These are phyloP conservation scores for Gastroboletus turbinatus DNA, from an alignment of 1,284 basidiomycete genomes.

Conservation along the genomic window DNA sequence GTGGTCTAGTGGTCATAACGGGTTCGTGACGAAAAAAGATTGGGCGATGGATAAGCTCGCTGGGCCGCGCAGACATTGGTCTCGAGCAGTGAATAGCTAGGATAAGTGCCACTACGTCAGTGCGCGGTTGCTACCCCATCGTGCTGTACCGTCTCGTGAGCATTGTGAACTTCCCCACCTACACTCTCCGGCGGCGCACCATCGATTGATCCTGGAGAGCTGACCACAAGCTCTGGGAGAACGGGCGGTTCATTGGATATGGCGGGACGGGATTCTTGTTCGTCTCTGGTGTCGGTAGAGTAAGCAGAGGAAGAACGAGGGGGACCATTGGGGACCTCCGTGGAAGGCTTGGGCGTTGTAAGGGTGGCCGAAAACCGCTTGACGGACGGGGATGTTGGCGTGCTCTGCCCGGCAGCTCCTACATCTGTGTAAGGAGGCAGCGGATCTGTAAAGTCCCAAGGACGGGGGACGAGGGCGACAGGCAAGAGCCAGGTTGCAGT, in stretches of 20 bases:
- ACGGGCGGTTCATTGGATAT: conserved; percentile 36
- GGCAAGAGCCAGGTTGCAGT: conserved; percentile 85
- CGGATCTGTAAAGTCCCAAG: conserved; percentile 70
- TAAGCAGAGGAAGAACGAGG: conserved; percentile 33
- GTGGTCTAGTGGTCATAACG: conserved; percentile 4
- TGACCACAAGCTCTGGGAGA: conserved; percentile 38
- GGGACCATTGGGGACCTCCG: conserved; percentile 17
- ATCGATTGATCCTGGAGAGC: conserved; percentile 36
- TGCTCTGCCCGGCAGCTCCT: conserved; percentile 17
- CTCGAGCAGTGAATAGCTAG: background rate
- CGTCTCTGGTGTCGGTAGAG: conserved; percentile 28
- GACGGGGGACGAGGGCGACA: conserved; percentile 68
- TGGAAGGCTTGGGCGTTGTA: conserved; percentile 33
- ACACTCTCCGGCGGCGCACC: conserved; percentile 23
- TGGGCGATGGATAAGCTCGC: background rate
- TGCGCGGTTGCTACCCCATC: conserved; percentile 22
- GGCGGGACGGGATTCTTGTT: conserved; percentile 20
- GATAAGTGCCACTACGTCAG: conserved; percentile 10
- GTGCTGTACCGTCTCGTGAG: conserved; percentile 23
- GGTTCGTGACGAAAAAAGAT: background rate
- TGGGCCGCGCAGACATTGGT: background rate
- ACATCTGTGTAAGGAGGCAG: conserved; percentile 27
- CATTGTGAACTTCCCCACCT: conserved; percentile 11
- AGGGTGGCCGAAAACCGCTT: conserved; percentile 31
- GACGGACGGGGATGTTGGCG: conserved; percentile 22